phyloP scores from a whole-genome alignment of 2,329 filamentous ascomycete genomes.

The Aspergillus sclerotialis region DNA sequence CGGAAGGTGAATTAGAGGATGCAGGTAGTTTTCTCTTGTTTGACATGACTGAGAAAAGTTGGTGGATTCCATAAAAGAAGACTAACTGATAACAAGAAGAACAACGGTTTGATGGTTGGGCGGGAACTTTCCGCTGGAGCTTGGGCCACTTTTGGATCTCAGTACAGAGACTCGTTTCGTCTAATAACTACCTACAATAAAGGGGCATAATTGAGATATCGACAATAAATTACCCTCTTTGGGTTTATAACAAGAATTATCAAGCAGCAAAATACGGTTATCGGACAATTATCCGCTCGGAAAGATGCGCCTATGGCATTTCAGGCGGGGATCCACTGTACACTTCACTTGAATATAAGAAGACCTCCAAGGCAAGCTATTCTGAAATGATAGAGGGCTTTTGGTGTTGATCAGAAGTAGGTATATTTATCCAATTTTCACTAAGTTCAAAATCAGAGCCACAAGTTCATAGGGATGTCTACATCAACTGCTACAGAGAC shows the following conservation, averaged over 20 bases:
- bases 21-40: constrained; percentile 26
- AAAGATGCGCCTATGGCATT: constrained; percentile 7
- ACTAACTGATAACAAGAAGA: constrained; percentile 1
- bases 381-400: no score
- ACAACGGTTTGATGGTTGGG: background rate
- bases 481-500: background rate
- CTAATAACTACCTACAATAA: no score
- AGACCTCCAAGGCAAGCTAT: background rate
- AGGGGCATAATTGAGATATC: no score
- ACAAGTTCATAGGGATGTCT: background rate
- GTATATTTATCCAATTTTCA: background rate
- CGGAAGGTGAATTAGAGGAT: constrained; percentile 10
- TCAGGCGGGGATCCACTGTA: background rate
- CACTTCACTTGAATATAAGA: background rate
- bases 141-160: constrained; percentile 19
- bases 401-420: no score
- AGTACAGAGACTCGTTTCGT: no score
- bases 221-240: no score
- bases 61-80: constrained; percentile 6
- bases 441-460: background rate
- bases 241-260: no score
- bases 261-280: no score
- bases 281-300: constrained; percentile 3
- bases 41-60: constrained; percentile 19
- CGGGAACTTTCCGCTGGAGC: constrained; percentile 11